Evolutionary conservation across 768 basidiomycete species (phyloP).

Genomic region (Asterophora parasitica): DNA sequence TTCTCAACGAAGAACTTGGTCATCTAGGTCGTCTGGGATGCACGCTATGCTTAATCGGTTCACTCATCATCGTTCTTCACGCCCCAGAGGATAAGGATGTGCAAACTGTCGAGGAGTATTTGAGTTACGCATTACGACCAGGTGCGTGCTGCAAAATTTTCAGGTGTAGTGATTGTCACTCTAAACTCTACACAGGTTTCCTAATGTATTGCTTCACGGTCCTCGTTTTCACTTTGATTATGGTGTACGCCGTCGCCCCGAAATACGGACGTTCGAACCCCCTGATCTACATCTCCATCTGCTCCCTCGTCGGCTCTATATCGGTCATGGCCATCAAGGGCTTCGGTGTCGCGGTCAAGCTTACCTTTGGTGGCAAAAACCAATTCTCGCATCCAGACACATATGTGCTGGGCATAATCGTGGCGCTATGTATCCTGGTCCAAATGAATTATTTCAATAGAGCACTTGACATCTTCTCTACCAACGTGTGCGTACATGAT

Average conservation of each 20-base stretch:
- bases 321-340: constrained; percentile 99
- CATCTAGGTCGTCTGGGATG: constrained; percentile 89
- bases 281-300: constrained; percentile 91
- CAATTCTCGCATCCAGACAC: constrained; percentile 94
- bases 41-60: constrained; percentile 78
- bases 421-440: constrained; percentile 78
- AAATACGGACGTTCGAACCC: constrained; percentile 85
- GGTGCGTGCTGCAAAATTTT: constrained; percentile 42
- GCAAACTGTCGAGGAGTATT: constrained; percentile 88
- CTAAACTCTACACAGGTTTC: constrained; percentile 55
- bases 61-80: constrained; percentile 91
- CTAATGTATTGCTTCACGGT: constrained; percentile 86
- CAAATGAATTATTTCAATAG: constrained; percentile 99
- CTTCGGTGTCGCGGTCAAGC: constrained; percentile 93
- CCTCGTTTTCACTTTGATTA: constrained; percentile 71
- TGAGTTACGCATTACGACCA: constrained; percentile 90
- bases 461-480: constrained; percentile 93
- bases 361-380: constrained; percentile 89
- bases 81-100: constrained; percentile 95
- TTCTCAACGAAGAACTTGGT: constrained; percentile 90
- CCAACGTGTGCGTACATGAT: constrained; percentile 77
- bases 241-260: constrained; percentile 86
- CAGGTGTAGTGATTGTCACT: not conserved
- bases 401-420: constrained; percentile 89
- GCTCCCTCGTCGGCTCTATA: constrained; percentile 91